Percentiles rank a stretch among this genome's conserved stretches.
Evolutionary conservation across 2,329 filamentous ascomycete genomes (phyloP).

Genomic region (Fusarium sarcochroum): DNA sequence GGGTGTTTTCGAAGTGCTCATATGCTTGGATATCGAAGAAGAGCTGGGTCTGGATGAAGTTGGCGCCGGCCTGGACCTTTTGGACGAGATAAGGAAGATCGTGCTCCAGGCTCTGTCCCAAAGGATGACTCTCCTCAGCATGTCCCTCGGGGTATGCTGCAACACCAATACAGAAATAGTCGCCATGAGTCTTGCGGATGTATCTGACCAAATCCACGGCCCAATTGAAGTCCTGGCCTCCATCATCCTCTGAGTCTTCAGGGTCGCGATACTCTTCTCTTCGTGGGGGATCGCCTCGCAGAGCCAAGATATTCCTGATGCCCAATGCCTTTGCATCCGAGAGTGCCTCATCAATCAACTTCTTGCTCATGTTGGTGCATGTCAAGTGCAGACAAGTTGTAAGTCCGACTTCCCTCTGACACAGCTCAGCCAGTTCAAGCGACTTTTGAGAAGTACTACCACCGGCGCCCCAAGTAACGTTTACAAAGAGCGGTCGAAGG

Average conservation of each 20-base stretch:
- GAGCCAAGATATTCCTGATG: conserved; percentile 92
- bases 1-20: conserved; percentile 79
- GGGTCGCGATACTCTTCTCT: conserved; percentile 85
- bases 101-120: conserved; percentile 76
- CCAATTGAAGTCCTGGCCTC: conserved; percentile 86
- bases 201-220: conserved; percentile 91
- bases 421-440: conserved; percentile 93
- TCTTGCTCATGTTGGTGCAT: conserved; percentile 96
- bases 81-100: conserved; percentile 92
- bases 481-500: conserved; percentile 92
- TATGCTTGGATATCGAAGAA: conserved; percentile 94
- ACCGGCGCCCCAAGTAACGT: conserved; percentile 97
- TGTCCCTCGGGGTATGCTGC: conserved; percentile 97
- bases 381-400: conserved; percentile 97
- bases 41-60: conserved; percentile 98
- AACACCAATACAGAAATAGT: conserved; percentile 97
- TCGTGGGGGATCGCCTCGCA: conserved; percentile 91
- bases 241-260: conserved; percentile 69
- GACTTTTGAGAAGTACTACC: conserved; percentile 93
- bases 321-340: conserved; percentile 92
- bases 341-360: conserved; percentile 87
- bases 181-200: conserved; percentile 86
- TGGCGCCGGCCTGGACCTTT: conserved; percentile 90
- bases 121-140: conserved; percentile 87
- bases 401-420: conserved; percentile 89